Base-by-base conservation (phyloP, 306 rosid species). In the Cicer pinnatifidum region DNA sequence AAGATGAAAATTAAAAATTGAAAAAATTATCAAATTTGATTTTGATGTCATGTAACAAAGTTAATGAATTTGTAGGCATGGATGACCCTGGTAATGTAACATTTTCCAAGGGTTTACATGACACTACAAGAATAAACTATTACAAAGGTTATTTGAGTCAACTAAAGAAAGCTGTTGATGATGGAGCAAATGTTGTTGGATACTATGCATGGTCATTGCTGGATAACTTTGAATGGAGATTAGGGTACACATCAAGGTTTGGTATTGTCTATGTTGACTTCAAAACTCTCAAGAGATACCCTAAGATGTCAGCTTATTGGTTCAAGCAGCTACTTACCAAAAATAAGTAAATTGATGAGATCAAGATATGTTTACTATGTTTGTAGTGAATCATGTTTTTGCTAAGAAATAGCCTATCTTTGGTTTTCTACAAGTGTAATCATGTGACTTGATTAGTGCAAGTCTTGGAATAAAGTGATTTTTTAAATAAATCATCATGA, bases 271-370 rank as follows among this genome's bases (percentile, higher is more conserved):
- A 88, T 78, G 93, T 93, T 8, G 96, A 93, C 80, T 93, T 72
- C 83, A 83, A 80, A 44, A 89, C 83, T 82, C 98, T 91, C 62
- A 88, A 89, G 86, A 84, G 98, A 71, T 77, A 75, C 52, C 98
- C 98, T 38, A 93, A 93, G 86, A 78, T 91, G 96, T 93, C 98
- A 23, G 96, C 98, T 17, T 83, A 86, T 67, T 93, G 98, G 98
- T 93, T 93, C 86, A 84, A 86, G 81, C 84, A 87, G 33, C 77
- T 90, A 7, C 83, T 85, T 13, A 69, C 76, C 45, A 85, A 75
- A 58, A 87, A 81, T 84, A 81, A 89, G 86, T 83, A 62, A 80
- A 48, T 43, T 10, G 53, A 44, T 16, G 3, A 10, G 68, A n/a
- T 47, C 4, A 38, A 23, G 10, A 12, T 63, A 47, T 48, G 35